Conservation (phyloP, 2,329 filamentous ascomycete genomes). For the Xylariaceae sp. region DNA sequence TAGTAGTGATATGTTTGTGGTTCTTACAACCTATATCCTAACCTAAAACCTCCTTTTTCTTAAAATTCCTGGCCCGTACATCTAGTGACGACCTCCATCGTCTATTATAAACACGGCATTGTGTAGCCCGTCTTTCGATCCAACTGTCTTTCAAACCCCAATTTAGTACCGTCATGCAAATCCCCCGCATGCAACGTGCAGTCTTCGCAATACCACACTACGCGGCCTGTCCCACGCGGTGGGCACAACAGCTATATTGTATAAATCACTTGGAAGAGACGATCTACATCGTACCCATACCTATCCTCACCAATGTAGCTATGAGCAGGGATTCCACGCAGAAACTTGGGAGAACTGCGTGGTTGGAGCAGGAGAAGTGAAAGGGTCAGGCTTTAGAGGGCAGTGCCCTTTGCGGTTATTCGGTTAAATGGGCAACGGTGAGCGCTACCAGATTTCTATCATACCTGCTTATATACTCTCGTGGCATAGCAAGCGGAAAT, state of each 20-base stretch:
- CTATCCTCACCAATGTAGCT: background rate
- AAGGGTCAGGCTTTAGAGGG: background rate
- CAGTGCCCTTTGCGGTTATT: background rate
- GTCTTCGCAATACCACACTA: too few species aligned
- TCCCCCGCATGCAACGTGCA: too few species aligned
- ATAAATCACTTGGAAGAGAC: background rate
- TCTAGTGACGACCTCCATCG: too few species aligned
- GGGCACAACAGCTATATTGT: background rate
- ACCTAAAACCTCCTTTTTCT: too few species aligned
- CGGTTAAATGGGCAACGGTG: slow-evolving; percentile 20
- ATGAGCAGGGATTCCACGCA: slow-evolving; percentile 2
- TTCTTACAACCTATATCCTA: too few species aligned
- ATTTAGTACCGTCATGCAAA: too few species aligned
- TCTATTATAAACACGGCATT: too few species aligned
- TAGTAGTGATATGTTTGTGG: background rate
- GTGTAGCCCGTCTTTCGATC: too few species aligned
- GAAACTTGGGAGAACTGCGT: background rate
- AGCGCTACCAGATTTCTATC: too few species aligned
- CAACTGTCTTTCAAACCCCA: too few species aligned
- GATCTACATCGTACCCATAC: background rate
- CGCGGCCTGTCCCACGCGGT: background rate
- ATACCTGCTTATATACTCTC: too few species aligned
- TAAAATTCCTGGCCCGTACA: too few species aligned
- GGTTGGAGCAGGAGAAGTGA: slow-evolving; percentile 1
- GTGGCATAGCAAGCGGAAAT: background rate